These are phyloP conservation scores for Hypoxylon sp. DNA, from an alignment of 2,329 filamentous ascomycete genomes.

Conservation along the genomic window DNA sequence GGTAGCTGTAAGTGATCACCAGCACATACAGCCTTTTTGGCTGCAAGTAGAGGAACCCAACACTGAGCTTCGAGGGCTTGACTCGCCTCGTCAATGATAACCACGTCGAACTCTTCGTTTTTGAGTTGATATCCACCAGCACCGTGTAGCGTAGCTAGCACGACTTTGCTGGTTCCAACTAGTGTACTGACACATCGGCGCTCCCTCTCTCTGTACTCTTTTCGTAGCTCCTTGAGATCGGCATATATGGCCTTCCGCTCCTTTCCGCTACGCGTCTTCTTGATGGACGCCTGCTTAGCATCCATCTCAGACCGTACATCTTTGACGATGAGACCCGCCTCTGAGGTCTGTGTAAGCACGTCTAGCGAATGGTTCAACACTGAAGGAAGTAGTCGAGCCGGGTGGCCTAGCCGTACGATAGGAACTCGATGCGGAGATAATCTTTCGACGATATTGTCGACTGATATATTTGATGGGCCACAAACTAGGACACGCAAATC, in stretches of 20 bases:
- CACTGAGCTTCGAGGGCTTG: slow-evolving; percentile 96
- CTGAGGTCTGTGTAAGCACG: slow-evolving; percentile 87
- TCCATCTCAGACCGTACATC: slow-evolving; percentile 95
- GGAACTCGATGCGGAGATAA: slow-evolving; percentile 84
- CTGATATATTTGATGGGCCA: slow-evolving; percentile 94
- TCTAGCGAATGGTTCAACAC: slow-evolving; percentile 92
- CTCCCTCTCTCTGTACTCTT: slow-evolving; percentile 89
- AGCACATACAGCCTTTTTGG: slow-evolving; percentile 86
- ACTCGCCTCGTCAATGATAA: slow-evolving; percentile 95
- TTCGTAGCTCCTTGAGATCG: slow-evolving; percentile 84
- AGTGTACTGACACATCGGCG: slow-evolving; percentile 80
- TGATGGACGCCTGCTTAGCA: slow-evolving; percentile 84
- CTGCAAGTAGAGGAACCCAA: slow-evolving; percentile 87
- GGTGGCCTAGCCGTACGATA: slow-evolving; percentile 90
- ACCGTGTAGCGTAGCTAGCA: slow-evolving; percentile 91
- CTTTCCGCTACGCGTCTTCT: slow-evolving; percentile 82
- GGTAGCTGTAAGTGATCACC: slow-evolving; percentile 95
- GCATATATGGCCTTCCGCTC: slow-evolving; percentile 84
- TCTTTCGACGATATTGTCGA: slow-evolving; percentile 97
- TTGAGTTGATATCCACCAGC: slow-evolving; percentile 85
- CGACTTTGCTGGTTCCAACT: slow-evolving; percentile 80
- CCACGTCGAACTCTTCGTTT: slow-evolving; percentile 85
- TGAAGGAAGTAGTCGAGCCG: slow-evolving; percentile 86
- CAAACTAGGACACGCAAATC: slow-evolving; percentile 86
- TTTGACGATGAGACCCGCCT: slow-evolving; percentile 86